Evolutionary conservation across 441 rosid genomes (phyloP).

Genomic region (Arabidopsis hybrid): DNA sequence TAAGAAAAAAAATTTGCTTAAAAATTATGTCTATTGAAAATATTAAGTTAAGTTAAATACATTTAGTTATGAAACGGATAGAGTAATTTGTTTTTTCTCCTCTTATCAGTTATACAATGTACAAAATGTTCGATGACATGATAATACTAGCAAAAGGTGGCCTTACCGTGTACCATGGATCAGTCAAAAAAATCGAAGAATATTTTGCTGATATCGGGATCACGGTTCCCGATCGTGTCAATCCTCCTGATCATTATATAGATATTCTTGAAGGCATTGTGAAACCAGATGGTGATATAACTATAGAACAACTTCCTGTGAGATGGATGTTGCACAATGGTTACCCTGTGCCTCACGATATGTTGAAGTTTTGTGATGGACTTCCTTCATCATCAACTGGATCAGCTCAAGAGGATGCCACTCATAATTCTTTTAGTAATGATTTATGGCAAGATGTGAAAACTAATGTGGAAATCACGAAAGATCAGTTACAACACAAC

Average conservation of each 20-base stretch:
- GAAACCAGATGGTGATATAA: conserved; percentile 55
- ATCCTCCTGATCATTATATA: conserved; percentile 76
- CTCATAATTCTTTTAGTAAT: conserved; percentile 53
- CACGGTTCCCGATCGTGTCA: conserved; percentile 66
- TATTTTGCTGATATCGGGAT: conserved; percentile 67
- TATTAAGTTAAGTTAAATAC: too few species aligned
- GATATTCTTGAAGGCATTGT: conserved; percentile 71
- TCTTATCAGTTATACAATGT: conserved; percentile 57
- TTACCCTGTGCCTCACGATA: conserved; percentile 65
- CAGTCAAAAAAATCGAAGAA: conserved; percentile 67
- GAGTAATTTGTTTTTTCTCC: background rate
- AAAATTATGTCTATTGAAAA: too few species aligned
- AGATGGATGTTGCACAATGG: conserved; percentile 80
- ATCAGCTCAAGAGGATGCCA: conserved; percentile 36
- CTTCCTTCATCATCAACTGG: conserved; percentile 43
- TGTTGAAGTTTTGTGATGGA: conserved; percentile 60
- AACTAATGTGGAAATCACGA: conserved; percentile 44
- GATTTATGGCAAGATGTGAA: conserved; percentile 57
- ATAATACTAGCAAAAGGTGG: conserved; percentile 78
- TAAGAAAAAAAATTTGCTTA: too few species aligned
- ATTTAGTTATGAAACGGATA: background rate
- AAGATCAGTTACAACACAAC: conserved; percentile 48
- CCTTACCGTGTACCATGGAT: conserved; percentile 63
- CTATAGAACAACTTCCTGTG: conserved; percentile 61
- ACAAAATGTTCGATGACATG: conserved; percentile 81